A percentile compares a stretch with the other conserved stretches of the same genome.
Conservation (phyloP, 2,329 filamentous ascomycete species). For the Diaporthe sp. region DNA sequence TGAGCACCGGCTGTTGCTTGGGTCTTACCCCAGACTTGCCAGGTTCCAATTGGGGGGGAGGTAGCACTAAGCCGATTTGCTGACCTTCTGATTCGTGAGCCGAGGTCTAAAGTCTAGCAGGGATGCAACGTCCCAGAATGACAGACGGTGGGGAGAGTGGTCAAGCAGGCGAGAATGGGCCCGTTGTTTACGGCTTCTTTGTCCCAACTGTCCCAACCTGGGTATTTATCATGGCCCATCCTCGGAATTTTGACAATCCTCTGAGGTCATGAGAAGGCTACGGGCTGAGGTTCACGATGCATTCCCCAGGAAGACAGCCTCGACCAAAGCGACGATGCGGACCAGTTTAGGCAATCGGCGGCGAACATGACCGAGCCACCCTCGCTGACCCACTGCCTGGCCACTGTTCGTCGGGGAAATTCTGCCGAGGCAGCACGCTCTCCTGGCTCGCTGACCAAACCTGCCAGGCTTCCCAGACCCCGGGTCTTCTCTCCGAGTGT, state of each 20-base stretch:
- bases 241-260: background rate
- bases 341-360: slow-evolving; percentile 31
- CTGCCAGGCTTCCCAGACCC: slow-evolving; percentile 10
- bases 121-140: slow-evolving; percentile 37
- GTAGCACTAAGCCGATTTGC: slow-evolving; percentile 38
- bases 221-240: background rate
- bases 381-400: slow-evolving; percentile 23
- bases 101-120: slow-evolving; percentile 43
- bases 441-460: slow-evolving; percentile 3
- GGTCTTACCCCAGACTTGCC: slow-evolving; percentile 37
- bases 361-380: slow-evolving; percentile 34
- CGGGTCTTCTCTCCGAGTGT: slow-evolving; percentile 30
- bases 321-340: background rate
- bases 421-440: slow-evolving; percentile 35
- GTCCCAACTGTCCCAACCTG: slow-evolving; percentile 12
- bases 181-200: background rate
- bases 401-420: slow-evolving; percentile 18
- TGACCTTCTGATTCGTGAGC: slow-evolving; percentile 43
- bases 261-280: slow-evolving; percentile 19
- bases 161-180: background rate
- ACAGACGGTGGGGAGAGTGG: background rate
- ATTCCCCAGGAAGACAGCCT: slow-evolving; percentile 16
- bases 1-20: slow-evolving; percentile 30
- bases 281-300: slow-evolving; percentile 22
- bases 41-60: slow-evolving; percentile 23